Evolutionary conservation across 2,329 filamentous ascomycete species (phyloP), one percentile per base, ranked within the genome.

Genomic region (Alternaria consortialis): DNA sequence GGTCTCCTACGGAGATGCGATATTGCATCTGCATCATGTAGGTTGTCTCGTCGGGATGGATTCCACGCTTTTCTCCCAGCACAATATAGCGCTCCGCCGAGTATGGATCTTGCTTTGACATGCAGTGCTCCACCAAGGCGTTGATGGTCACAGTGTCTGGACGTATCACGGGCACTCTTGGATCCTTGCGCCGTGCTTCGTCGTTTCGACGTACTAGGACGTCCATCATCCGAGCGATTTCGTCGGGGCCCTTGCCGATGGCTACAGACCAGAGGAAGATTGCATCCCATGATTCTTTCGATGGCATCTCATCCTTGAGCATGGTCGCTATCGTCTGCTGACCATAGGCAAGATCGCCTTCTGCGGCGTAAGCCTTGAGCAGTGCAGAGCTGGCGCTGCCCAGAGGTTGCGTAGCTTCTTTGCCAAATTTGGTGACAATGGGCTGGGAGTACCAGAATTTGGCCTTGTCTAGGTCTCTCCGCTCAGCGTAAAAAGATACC

Each of bases 111-210:
- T 89, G 84, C 56, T 85, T 85, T n/a, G 87, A 86, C 65, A 90
- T 89, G 9, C 92, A 91, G 58, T 89, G 88, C 54, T 87, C 85
- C 17, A 98, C 84, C 27, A 98, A 84, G 6, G 83, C 81, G 72
- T 98, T 97, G 70, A 98, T 88, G 6, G 91, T 93, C 3, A 85
- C 80, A 7, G 88, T 88, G 56, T 92, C 89, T 0, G 93, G 87
- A 7, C 71, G 58, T 7, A 82, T 77, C 3, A 85, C 67, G 7
- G 50, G 56, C 4, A 62, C 13, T 0, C 56, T 47, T 1, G 65
- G 71, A 23, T 66, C 52, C 25, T 70, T 64, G 15, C 80, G 79
- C 57, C 82, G 74, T 58, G 84, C 77, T 62, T 83, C 76, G 53
- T 80, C 71, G 63, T 82, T 84, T 50, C 83, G 80, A 37, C 81